Percentiles rank a stretch among this genome's conserved stretches.
These are phyloP conservation scores for Glebionis coronaria DNA, from an alignment of 129 eudicot species.

Conservation along the genomic window DNA sequence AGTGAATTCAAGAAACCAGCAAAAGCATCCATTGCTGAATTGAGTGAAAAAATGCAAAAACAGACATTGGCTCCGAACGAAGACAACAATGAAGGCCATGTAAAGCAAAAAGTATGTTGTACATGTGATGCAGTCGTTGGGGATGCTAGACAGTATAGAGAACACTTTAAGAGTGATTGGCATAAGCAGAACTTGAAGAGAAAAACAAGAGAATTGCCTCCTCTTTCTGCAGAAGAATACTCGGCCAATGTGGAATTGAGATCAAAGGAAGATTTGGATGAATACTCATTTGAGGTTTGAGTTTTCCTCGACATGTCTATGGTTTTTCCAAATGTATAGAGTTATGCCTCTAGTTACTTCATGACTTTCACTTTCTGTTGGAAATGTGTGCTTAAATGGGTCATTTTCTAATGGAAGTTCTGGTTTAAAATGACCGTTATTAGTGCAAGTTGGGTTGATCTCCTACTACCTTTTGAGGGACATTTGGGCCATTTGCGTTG, in stretches of 20 bases:
- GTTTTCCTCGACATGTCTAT: background rate
- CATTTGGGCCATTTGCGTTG: too few relatives aligned
- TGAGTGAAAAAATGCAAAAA: constrained; percentile 58
- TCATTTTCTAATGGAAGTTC: too few relatives aligned
- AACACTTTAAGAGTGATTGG: constrained; percentile 97
- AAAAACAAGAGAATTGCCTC: constrained; percentile 81
- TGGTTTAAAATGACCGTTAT: too few relatives aligned
- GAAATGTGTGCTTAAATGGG: background rate
- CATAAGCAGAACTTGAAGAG: constrained; percentile 87
- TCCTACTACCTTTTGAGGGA: too few relatives aligned
- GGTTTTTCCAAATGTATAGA: background rate
- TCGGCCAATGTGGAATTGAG: constrained; percentile 56
- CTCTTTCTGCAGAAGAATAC: constrained; percentile 81
- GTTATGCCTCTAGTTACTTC: background rate
- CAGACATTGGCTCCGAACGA: constrained; percentile 35
- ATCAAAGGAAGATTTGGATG: constrained; percentile 59
- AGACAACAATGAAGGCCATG: constrained; percentile 28
- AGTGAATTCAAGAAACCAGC: constrained; percentile 34
- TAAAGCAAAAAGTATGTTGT: constrained; percentile 70
- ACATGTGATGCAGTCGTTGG: constrained; percentile 87
- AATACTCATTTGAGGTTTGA: constrained; percentile 58
- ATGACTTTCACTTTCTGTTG: background rate
- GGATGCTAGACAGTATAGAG: constrained; percentile 79
- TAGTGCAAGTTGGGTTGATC: too few relatives aligned
- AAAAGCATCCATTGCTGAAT: constrained; percentile 22